Percentiles rank a stretch among this genome's conserved stretches.
Evolutionary conservation across 768 basidiomycete species (phyloP).

Genomic region (Suillus luteus): DNA sequence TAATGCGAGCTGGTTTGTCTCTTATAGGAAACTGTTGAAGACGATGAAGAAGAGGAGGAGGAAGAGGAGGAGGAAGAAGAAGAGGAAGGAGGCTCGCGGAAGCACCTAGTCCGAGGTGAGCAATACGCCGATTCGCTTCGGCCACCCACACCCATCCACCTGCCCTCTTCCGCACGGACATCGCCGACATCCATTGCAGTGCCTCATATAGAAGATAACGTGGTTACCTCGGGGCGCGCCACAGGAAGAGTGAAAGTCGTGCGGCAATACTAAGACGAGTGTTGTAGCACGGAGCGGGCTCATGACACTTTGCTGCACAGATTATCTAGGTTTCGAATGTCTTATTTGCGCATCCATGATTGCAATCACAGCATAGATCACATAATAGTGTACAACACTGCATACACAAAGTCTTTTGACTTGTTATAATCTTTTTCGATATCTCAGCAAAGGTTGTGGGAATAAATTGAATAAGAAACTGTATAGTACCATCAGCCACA

Average conservation of each 20-base stretch:
- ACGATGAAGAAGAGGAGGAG: slow-evolving; percentile 58
- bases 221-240: slow-evolving; percentile 25
- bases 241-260: slow-evolving; percentile 53
- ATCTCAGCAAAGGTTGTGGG: slow-evolving; percentile 15
- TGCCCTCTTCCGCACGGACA: slow-evolving; percentile 46
- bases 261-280: slow-evolving; percentile 39
- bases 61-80: slow-evolving; percentile 52
- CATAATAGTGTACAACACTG: slow-evolving; percentile 13
- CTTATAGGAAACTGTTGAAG: slow-evolving; percentile 50
- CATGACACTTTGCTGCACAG: slow-evolving; percentile 11
- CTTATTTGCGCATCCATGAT: slow-evolving; percentile 18
- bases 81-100: slow-evolving; percentile 28
- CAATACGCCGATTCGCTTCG: slow-evolving; percentile 39
- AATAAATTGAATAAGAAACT: slow-evolving; percentile 41
- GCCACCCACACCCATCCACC: slow-evolving; percentile 42
- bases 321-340: slow-evolving; percentile 27
- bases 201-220: slow-evolving; percentile 45
- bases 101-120: slow-evolving; percentile 37
- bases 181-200: slow-evolving; percentile 53
- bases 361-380: slow-evolving; percentile 10
- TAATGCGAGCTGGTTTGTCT: slow-evolving; percentile 18
- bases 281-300: neutral
- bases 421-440: neutral
- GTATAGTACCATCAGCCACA: slow-evolving; percentile 60
- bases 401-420: neutral